These are phyloP conservation scores for Rickenella mellea DNA, from an alignment of 768 basidiomycete species.

Conservation along the genomic window DNA sequence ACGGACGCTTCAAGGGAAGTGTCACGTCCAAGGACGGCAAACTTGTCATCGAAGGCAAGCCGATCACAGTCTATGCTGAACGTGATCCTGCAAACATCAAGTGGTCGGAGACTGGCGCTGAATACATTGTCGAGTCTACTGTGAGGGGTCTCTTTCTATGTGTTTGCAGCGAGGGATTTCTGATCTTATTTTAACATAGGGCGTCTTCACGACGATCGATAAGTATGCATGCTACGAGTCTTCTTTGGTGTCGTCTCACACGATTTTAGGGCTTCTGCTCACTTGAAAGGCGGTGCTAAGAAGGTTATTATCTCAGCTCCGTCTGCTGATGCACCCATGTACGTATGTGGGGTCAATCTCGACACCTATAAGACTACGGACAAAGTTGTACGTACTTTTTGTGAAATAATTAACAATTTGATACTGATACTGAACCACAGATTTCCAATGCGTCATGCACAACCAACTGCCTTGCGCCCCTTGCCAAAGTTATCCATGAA, in stretches of 20 bases:
- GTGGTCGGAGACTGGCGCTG: slow-evolving; percentile 75
- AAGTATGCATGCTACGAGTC: slow-evolving; percentile 39
- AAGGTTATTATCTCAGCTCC: slow-evolving; percentile 99
- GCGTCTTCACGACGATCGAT: slow-evolving; percentile 95
- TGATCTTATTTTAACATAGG: slow-evolving; percentile 31
- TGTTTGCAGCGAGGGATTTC: slow-evolving; percentile 1
- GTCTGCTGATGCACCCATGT: slow-evolving; percentile 95
- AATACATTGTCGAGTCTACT: slow-evolving; percentile 95
- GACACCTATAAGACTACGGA: slow-evolving; percentile 84
- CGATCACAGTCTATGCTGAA: slow-evolving; percentile 74
- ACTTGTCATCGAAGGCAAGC: slow-evolving; percentile 74
- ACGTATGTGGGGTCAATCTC: slow-evolving; percentile 91
- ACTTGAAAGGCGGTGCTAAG: slow-evolving; percentile 98
- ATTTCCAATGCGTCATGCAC: slow-evolving; percentile 99
- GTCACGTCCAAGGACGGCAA: slow-evolving; percentile 82
- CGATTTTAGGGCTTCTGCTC: slow-evolving; percentile 62
- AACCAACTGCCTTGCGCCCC: slow-evolving; percentile 98
- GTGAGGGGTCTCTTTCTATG: slow-evolving; percentile 31
- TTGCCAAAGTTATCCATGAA: slow-evolving; percentile 97
- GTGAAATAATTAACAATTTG: not conserved
- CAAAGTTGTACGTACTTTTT: slow-evolving; percentile 55
- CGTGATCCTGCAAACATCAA: slow-evolving; percentile 78
- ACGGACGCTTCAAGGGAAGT: slow-evolving; percentile 84
- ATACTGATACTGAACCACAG: slow-evolving; percentile 20
- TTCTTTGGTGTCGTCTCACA: slow-evolving; percentile 3